These are phyloP conservation scores for Amesomyces nigricolor DNA, from an alignment of 2,329 filamentous ascomycete species.

Conservation along the genomic window DNA sequence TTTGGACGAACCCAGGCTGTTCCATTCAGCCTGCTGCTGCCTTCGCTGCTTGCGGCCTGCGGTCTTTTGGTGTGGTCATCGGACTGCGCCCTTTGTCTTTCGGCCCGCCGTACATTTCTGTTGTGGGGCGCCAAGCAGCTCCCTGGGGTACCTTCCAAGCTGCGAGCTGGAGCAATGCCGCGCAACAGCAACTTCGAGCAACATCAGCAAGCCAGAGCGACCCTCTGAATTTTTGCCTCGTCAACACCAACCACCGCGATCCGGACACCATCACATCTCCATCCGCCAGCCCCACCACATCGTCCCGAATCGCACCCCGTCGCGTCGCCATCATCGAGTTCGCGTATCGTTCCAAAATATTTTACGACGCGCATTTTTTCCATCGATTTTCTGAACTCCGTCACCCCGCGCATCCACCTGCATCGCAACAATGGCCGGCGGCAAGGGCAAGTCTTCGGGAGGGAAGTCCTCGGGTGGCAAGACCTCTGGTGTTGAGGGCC, in stretches of 20 bases:
- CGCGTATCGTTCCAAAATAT: slow-evolving; percentile 9
- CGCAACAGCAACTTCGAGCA: slow-evolving; percentile 20
- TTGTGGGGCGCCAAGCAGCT: slow-evolving; percentile 12
- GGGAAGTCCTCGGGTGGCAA: slow-evolving; percentile 85
- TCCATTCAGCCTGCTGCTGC: too few species aligned
- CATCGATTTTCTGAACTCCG: neutral
- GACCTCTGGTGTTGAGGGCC: slow-evolving; percentile 55
- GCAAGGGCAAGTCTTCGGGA: slow-evolving; percentile 89
- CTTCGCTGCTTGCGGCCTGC: too few species aligned
- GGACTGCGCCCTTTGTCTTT: slow-evolving; percentile 9
- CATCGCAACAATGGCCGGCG: slow-evolving; percentile 60
- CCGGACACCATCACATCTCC: slow-evolving; percentile 9
- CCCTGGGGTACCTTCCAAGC: slow-evolving; percentile 1
- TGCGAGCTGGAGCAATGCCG: slow-evolving; percentile 3
- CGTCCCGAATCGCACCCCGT: slow-evolving; percentile 9
- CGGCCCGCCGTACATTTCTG: neutral
- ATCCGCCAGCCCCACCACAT: slow-evolving; percentile 19
- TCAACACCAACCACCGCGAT: slow-evolving; percentile 27
- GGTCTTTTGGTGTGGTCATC: neutral
- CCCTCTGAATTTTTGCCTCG: slow-evolving; percentile 30
- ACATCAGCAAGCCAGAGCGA: slow-evolving; percentile 22
- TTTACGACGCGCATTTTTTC: slow-evolving; percentile 10
- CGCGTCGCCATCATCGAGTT: slow-evolving; percentile 19
- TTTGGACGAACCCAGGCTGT: too few species aligned
- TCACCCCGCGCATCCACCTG: slow-evolving; percentile 21